Evolutionary conservation across 2,329 filamentous ascomycete species (phyloP).

Genomic region (Neofusicoccum parvum): DNA sequence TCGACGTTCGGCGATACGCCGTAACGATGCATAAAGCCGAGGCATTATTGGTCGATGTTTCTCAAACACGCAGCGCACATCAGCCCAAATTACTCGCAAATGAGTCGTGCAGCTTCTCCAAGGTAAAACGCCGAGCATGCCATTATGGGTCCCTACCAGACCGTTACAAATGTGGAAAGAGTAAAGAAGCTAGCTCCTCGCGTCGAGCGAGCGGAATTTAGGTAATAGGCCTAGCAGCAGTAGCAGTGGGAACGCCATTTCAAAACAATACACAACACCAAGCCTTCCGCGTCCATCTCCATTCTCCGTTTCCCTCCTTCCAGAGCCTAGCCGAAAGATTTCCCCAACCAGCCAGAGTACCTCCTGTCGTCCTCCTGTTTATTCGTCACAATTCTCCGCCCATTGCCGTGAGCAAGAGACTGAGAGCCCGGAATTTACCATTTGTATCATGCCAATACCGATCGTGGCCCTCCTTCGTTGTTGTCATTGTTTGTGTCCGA

Average conservation of each 20-base stretch:
- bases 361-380: slow-evolving; percentile 15
- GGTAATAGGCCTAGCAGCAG: slow-evolving; percentile 19
- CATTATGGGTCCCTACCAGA: slow-evolving; percentile 10
- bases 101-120: slow-evolving; percentile 4
- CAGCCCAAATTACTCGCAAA: not conserved
- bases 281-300: slow-evolving; percentile 16
- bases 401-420: slow-evolving; percentile 7
- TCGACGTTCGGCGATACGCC: not conserved
- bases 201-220: slow-evolving; percentile 19
- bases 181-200: slow-evolving; percentile 19
- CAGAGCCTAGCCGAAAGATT: slow-evolving; percentile 16
- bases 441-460: slow-evolving; percentile 14
- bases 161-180: slow-evolving; percentile 15
- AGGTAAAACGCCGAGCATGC: slow-evolving; percentile 15
- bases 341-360: slow-evolving; percentile 16
- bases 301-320: slow-evolving; percentile 14
- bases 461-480: slow-evolving; percentile 14
- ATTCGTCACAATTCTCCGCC: slow-evolving; percentile 17
- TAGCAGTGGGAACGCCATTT: slow-evolving; percentile 17
- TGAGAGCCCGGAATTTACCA: slow-evolving; percentile 12
- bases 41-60: not conserved
- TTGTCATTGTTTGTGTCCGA: slow-evolving; percentile 18
- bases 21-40: slow-evolving; percentile 5
- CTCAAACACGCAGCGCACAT: not conserved
- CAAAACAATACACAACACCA: slow-evolving; percentile 18